Base-by-base conservation (phyloP, 1,284 basidiomycete species). In the Anthracocystis panici-leucophaei region DNA sequence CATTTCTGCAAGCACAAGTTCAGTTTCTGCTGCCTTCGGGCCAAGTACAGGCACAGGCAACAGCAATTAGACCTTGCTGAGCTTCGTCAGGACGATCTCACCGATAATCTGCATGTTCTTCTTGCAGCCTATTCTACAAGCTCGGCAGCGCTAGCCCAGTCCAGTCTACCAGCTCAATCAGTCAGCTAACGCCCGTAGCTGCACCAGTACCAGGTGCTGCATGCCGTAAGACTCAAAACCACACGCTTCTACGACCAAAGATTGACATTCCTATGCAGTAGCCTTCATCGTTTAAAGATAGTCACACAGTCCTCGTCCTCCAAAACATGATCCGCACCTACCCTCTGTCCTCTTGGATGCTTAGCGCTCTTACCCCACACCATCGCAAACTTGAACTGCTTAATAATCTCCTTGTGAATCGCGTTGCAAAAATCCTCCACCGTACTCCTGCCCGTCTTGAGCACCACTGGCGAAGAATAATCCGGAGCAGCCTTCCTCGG, bases 341-440 rank as follows among this genome's bases (percentile, higher is more conserved):
- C 95, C 85, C 97, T 95, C 87, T 99, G 97, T 2, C 97, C 97
- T 78, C 95, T 89, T 14, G 94, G 89, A 85, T 99, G 97, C 87
- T 98, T 99, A 25, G 95, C 95, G 74, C 93, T 96, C 1, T 93
- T 88, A 57, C 95, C 95, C 92, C 93, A 97, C 1, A 96, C 94
- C 65, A 95, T 88, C 16, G 93, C 93, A 84, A 57, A 94, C 88
- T 94, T 94, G 90, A 94, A 91, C 85, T 95, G 93, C 86, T 94
- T 94, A 31, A 92, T 91, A 56, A 95, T 95, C 85, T 95, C 94
- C 85, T 94, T 94, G 86, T 95, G 93, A 75, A 93, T 93, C 4
- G 91, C 72, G 96, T 82, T 80, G 60, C 79, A 81, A 86, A 99
- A 97, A 84, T 98, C 94, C 77, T 96, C 94, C 5, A 99, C 88